Conservation (phyloP, 2,329 filamentous ascomycete species). For the Colletotrichum tabaci region DNA sequence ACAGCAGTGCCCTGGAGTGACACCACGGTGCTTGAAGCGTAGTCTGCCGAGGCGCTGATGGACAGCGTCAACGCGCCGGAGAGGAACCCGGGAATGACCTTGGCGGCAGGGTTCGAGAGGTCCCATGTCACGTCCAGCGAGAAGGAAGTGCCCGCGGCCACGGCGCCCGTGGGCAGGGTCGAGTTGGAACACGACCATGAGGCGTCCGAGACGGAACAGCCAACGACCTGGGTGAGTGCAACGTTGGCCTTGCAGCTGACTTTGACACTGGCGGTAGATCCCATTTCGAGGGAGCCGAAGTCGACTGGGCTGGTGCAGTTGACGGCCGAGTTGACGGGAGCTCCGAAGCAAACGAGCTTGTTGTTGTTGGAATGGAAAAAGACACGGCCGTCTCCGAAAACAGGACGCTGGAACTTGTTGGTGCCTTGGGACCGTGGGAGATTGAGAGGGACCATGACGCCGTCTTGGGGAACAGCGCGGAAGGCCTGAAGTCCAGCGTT, state of each 20-base stretch:
- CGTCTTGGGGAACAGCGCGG: conserved; percentile 56
- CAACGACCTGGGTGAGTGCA: conserved; percentile 53
- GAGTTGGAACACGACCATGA: conserved; percentile 55
- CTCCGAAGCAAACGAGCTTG: conserved; percentile 53
- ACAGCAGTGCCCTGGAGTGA: conserved; percentile 56
- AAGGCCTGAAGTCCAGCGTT: conserved; percentile 56
- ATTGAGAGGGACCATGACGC: conserved; percentile 51
- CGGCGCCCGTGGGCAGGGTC: conserved; percentile 53
- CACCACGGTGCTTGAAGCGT: conserved; percentile 54
- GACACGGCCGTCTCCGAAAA: conserved; percentile 57
- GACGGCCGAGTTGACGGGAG: conserved; percentile 58
- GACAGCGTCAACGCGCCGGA: conserved; percentile 55
- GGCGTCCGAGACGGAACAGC: conserved; percentile 53
- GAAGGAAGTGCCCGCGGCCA: conserved; percentile 55
- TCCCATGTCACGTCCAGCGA: conserved; percentile 58
- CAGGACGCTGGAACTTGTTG: conserved; percentile 57
- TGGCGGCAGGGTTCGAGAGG: conserved; percentile 48
- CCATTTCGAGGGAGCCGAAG: conserved; percentile 56
- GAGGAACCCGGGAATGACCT: conserved; percentile 53
- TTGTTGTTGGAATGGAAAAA: conserved; percentile 53
- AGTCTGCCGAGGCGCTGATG: conserved; percentile 55
- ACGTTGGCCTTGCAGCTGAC: conserved; percentile 57
- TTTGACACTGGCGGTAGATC: conserved; percentile 48
- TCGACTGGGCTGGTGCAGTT: conserved; percentile 57
- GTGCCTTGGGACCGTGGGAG: conserved; percentile 55